A percentile compares a stretch with the other conserved stretches of the same genome.
These are phyloP conservation scores for Yamadazyma membranifaciens DNA, from an alignment of 1,139 yeast species.

Conservation along the genomic window DNA sequence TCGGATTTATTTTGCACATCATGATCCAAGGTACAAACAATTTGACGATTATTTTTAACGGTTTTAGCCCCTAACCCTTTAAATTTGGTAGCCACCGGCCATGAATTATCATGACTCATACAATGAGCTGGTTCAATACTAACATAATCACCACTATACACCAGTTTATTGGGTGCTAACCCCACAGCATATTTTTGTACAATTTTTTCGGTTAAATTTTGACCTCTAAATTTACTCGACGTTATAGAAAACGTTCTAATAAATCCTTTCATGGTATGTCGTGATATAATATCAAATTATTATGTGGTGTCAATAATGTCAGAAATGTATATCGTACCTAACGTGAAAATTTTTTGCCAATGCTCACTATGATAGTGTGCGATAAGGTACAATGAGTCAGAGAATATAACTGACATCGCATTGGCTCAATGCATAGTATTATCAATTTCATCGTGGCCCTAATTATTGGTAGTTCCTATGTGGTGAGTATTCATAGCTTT, in stretches of 20 bases:
- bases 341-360: no score
- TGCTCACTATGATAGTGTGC: no score
- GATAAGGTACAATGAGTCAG: slow-evolving; percentile 26
- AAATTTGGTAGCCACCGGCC: slow-evolving; percentile 98
- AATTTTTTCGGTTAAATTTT: slow-evolving; percentile 90
- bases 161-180: slow-evolving; percentile 64
- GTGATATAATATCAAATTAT: no score
- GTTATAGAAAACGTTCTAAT: slow-evolving; percentile 11
- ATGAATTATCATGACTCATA: slow-evolving; percentile 98
- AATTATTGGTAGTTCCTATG: slow-evolving; percentile 41
- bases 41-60: slow-evolving; percentile 82
- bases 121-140: slow-evolving; percentile 94
- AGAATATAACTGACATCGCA: slow-evolving; percentile 17
- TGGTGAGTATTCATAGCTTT: slow-evolving; percentile 32
- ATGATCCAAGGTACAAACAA: slow-evolving; percentile 94
- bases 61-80: slow-evolving; percentile 89
- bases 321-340: no score
- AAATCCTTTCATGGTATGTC: slow-evolving; percentile 1
- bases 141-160: slow-evolving; percentile 90
- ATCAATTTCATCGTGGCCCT: slow-evolving; percentile 15
- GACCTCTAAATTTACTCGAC: slow-evolving; percentile 42
- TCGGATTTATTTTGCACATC: slow-evolving; percentile 94
- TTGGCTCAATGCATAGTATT: slow-evolving; percentile 19
- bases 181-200: slow-evolving; percentile 93
- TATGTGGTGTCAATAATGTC: no score